Base-by-base conservation (phyloP, 352 stramenopile species). In the Hyphochytrium catenoides region DNA sequence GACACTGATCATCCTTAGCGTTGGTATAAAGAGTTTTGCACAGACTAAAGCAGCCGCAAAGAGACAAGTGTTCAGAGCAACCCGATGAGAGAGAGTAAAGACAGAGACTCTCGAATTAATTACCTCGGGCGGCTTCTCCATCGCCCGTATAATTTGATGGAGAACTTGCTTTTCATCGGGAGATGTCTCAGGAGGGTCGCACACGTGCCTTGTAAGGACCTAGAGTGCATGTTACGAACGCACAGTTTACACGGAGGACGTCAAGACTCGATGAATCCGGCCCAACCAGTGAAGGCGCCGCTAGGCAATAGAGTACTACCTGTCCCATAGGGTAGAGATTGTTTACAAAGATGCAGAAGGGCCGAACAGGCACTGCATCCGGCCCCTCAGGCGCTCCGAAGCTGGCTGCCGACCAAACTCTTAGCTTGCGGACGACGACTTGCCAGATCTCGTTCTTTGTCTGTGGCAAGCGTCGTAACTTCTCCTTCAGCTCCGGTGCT, bases 341-440 rank as follows among this genome's bases (percentile, higher is more conserved):
- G 48, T 83, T 83, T 25, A 83, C 64, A 8, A 83, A 45, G 19
- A 83, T 68, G 33, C 64, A 77, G 60, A 78, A 83, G 11, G 68
- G 68, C 14, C 68, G 63, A 39, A 65, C 78, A 9, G 68, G 65
- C 36, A 72, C 57, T 1, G 62, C 63, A 16, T 74, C 57, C 1
- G 46, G 39, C 16, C 62, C 62, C 4, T 74, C 61, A 0, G 46
- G 61, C 2, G 52, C 58, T n/a, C 59, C 61, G 0, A 42, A 24
- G 36, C 62, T 78, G 3, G 68, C 76, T 23, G 68, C 68, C 40
- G 65, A 78, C 68, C 68, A 83, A 39, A 83, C 68, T 29, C 68
- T 63, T n/a, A 83, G 54, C 41, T 79, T 69, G 18, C 68, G 68
- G 25, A 83, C 65, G 24, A 83, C 68, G 18, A 83, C 59, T 44